Conservation (phyloP, 2,329 filamentous ascomycete genomes). For the Apiospora sp. region DNA sequence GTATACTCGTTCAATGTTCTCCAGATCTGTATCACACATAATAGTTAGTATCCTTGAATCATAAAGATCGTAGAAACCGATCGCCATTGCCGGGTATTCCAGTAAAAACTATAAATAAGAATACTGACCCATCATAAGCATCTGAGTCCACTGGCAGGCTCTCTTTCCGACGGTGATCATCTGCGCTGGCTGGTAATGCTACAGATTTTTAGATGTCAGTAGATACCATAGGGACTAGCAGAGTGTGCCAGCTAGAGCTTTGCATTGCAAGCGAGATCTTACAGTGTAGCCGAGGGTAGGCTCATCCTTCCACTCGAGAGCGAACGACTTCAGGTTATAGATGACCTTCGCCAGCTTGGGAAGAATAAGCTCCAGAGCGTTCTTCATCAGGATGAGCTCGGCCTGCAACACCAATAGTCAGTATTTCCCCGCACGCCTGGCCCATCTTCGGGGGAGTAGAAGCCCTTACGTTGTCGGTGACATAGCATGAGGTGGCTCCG, state of each 20-base stretch:
- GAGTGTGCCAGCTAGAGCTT: no score
- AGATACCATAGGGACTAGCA: neutral
- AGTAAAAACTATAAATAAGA: neutral
- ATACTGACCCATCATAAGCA: slow-evolving; percentile 67
- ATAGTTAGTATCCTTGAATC: neutral
- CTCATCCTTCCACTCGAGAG: slow-evolving; percentile 74
- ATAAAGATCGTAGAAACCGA: neutral
- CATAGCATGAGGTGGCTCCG: slow-evolving; percentile 67
- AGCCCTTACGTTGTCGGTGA: slow-evolving; percentile 70
- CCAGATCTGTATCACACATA: slow-evolving; percentile 56
- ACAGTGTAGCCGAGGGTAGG: slow-evolving; percentile 80
- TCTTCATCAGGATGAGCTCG: slow-evolving; percentile 78
- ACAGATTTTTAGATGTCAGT: neutral
- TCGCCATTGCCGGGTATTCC: neutral
- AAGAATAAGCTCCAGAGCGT: slow-evolving; percentile 78
- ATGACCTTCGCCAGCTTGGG: slow-evolving; percentile 83
- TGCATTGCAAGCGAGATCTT: neutral
- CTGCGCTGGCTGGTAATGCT: slow-evolving; percentile 49
- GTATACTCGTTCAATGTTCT: slow-evolving; percentile 74
- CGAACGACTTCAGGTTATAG: slow-evolving; percentile 75
- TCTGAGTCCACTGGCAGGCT: slow-evolving; percentile 76
- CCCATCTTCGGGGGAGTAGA: neutral
- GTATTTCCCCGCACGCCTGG: neutral
- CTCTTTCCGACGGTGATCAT: slow-evolving; percentile 65
- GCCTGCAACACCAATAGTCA: slow-evolving; percentile 38